phyloP scores from a whole-genome alignment of 2,329 filamentous ascomycete species.

The Emmonsia crescens region DNA sequence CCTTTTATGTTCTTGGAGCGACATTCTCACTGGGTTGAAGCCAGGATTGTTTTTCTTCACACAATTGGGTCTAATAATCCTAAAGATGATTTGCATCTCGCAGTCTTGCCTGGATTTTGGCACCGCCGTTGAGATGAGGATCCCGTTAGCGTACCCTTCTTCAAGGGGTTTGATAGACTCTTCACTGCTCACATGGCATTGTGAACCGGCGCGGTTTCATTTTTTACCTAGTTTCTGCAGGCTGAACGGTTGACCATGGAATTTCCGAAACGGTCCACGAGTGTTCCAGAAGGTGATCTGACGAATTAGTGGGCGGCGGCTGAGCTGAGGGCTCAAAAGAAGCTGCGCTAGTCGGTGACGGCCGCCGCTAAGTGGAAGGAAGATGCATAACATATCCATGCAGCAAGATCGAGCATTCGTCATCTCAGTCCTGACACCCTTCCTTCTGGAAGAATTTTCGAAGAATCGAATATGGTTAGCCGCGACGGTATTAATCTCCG shows the following conservation, averaged over 20 bases:
- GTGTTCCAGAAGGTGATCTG: neutral
- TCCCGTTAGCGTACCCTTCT: neutral
- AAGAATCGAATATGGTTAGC: neutral
- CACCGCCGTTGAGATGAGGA: neutral
- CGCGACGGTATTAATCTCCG: neutral
- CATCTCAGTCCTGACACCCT: neutral
- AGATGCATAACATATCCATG: neutral
- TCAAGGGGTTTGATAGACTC: neutral
- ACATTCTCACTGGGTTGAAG: neutral
- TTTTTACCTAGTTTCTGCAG: neutral
- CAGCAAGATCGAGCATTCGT: neutral
- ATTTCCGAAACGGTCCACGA: neutral
- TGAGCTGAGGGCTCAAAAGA: neutral
- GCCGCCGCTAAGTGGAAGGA: neutral
- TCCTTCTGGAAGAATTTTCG: slow-evolving; percentile 3
- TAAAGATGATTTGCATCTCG: neutral
- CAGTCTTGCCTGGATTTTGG: neutral
- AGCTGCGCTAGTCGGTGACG: neutral
- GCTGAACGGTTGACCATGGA: neutral
- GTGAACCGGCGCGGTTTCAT: neutral
- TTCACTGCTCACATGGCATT: neutral
- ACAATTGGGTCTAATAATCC: neutral
- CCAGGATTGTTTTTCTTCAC: neutral
- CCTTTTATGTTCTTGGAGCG: neutral
- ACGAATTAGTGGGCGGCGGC: no score